Base-by-base conservation (phyloP, 768 basidiomycete species). In the Boletus bicolor region DNA sequence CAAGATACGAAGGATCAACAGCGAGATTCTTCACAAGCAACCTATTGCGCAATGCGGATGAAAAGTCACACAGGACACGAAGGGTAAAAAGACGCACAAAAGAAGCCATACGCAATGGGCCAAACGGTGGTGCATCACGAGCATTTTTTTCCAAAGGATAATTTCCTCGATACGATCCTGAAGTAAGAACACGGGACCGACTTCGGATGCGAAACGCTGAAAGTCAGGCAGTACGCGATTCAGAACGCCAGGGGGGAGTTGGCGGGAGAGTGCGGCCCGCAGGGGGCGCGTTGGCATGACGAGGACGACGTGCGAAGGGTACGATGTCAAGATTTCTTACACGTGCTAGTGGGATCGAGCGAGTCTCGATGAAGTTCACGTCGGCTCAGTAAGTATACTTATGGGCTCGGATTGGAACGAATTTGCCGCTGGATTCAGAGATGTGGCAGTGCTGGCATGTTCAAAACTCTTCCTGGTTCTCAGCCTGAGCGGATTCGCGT, bases 141-240 rank as follows among this genome's bases (percentile, higher is more conserved):
- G 0, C 87, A 86, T 7, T 36, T 48, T 24, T 24, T 48, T 48
- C 47, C 47, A 36, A 6, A 36, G 15, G 47, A 36, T 10, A 7
- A 93, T 77, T 72, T 95, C 93, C 68, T 96, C 93, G 14, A 91
- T 65, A 1, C 93, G 74, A 66, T 97, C 93, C 21, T 91, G 91
- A n/a, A 95, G 59, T 93, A 92, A 96, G 64, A 95, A 96, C 7
- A 93, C 73, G 0, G 89, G 87, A 0, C 91, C 90, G 4, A 84
- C 77, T 61, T 79, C 84, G 7, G 83, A 79, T 4, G 94, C 81
- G 56, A 96, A 48, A 14, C 34, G 47, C 10, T 34, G 47, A 15
- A 36, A 36, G 47, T 36, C 59, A 75, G n/a, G 77, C 63, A 28
- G 28, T 6, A 6, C 28, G 28, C 28, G 28, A 28, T 28, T 28